phyloP scores from a whole-genome alignment of 2,329 filamentous ascomycete species.

The Trichoderma sp. region DNA sequence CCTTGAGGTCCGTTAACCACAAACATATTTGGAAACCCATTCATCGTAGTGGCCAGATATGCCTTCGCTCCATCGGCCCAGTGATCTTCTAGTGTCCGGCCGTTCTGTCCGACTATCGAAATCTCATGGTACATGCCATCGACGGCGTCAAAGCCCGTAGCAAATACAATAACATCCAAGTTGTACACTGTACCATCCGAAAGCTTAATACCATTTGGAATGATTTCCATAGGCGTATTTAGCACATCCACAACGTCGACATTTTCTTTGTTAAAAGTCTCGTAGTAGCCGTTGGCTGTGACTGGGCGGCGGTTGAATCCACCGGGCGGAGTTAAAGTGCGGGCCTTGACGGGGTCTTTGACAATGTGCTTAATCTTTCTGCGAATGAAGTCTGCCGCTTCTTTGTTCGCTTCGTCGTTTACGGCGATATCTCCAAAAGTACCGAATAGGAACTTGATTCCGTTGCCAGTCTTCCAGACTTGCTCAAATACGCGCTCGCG shows the following conservation, averaged over 20 bases:
- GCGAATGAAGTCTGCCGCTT: neutral
- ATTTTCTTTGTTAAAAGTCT: neutral
- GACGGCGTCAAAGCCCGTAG: neutral
- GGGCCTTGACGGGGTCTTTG: neutral
- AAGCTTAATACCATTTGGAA: neutral
- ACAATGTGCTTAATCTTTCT: neutral
- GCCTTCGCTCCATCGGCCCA: neutral
- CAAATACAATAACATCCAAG: neutral
- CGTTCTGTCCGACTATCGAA: neutral
- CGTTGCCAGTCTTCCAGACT: neutral
- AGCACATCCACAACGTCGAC: neutral
- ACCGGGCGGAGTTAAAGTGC: neutral
- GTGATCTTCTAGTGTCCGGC: neutral
- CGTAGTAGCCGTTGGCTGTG: neutral
- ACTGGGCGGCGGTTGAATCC: neutral
- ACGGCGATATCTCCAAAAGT: neutral
- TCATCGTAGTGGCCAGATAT: neutral
- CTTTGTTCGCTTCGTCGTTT: neutral
- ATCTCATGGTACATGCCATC: neutral
- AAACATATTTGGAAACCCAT: neutral
- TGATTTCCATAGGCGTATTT: neutral
- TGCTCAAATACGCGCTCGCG: neutral
- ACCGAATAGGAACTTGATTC: neutral
- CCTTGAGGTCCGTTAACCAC: neutral
- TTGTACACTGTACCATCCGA: neutral